phyloP scores from a whole-genome alignment of 495 filamentous ascomycete genomes.

The Pseudomonodictys pantanalensis region DNA sequence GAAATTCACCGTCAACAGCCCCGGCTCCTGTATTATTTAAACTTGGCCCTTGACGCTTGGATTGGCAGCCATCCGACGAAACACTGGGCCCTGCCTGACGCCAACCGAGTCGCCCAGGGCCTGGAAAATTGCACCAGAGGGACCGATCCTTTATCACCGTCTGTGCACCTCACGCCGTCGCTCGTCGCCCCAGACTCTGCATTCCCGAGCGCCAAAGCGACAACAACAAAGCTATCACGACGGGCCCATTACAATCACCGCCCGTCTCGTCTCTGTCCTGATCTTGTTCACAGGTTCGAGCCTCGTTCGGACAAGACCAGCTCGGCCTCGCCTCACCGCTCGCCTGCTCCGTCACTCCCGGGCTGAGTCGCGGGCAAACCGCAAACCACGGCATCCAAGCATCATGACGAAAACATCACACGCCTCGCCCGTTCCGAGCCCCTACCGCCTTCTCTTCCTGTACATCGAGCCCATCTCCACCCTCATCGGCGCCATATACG shows the following conservation, averaged over 20 bases:
- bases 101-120: too few species aligned
- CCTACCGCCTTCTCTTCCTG: conserved; percentile 63
- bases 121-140: too few species aligned
- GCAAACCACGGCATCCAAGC: conserved; percentile 1
- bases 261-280: background rate
- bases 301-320: too few species aligned
- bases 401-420: background rate
- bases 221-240: background rate
- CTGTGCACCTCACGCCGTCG: too few species aligned
- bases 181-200: background rate
- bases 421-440: conserved; percentile 23
- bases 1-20: too few species aligned
- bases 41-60: too few species aligned
- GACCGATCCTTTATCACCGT: too few species aligned
- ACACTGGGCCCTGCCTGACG: too few species aligned
- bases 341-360: background rate
- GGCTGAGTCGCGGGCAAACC: background rate
- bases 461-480: conserved; percentile 63
- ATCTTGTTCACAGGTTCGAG: background rate
- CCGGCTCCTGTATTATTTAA: too few species aligned
- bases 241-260: background rate
- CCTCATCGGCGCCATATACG: conserved; percentile 63
- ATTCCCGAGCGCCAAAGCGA: background rate
- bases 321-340: background rate
- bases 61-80: too few species aligned